Conservation (phyloP, 2,329 filamentous ascomycete species). For the Ophiostoma triangulosporum region DNA sequence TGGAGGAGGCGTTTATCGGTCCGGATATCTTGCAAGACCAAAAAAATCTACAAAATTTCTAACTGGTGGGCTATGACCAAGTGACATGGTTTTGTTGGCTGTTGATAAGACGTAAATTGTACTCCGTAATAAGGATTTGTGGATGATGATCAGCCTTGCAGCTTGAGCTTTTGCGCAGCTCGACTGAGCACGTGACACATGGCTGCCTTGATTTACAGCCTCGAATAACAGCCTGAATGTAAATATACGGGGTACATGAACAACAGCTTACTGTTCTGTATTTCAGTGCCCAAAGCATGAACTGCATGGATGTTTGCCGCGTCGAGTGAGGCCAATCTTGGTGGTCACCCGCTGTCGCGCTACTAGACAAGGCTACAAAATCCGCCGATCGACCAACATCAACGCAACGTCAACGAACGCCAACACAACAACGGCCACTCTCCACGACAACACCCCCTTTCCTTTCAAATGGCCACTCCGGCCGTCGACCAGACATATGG, state of each 20-base stretch:
- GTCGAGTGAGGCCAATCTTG: neutral
- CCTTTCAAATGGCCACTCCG: neutral
- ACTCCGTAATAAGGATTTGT: neutral
- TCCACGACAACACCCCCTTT: neutral
- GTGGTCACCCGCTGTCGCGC: neutral
- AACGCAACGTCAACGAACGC: neutral
- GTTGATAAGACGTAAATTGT: neutral
- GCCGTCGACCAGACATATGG: conserved; percentile 52
- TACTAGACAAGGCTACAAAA: conserved; percentile 4
- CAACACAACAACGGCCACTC: neutral
- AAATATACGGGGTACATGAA: too few relatives aligned
- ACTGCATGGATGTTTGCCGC: too few relatives aligned
- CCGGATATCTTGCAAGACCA: conserved; percentile 68
- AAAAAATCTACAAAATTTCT: conserved; percentile 23
- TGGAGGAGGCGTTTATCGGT: conserved; percentile 59
- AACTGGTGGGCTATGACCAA: neutral
- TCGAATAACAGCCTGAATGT: too few relatives aligned
- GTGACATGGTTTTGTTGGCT: neutral
- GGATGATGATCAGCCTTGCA: neutral
- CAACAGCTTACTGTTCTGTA: too few relatives aligned
- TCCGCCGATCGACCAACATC: neutral
- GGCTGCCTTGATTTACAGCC: too few relatives aligned
- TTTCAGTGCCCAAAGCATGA: too few relatives aligned
- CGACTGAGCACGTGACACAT: too few relatives aligned
- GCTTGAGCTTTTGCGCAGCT: too few relatives aligned